Percentiles rank a stretch among this genome's conserved stretches.
These are phyloP conservation scores for Asparagopsis taxiformis DNA, from an alignment of 31 red algal species.

Conservation along the genomic window DNA sequence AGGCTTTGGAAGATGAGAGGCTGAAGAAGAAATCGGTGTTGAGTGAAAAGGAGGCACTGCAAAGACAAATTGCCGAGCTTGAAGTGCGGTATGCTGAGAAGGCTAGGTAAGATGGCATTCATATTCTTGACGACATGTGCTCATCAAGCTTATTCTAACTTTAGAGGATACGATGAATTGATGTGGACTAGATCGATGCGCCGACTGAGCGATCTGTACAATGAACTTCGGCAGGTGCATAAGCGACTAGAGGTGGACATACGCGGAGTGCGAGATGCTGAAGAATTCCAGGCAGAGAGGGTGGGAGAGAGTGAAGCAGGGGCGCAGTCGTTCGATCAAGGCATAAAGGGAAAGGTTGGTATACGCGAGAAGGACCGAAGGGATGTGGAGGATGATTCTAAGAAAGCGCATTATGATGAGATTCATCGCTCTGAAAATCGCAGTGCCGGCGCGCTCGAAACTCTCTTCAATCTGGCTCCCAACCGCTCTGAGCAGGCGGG, in stretches of 20 bases:
- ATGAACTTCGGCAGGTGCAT: slow-evolving; percentile 53
- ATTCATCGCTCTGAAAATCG: not conserved
- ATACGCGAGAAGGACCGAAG: not conserved
- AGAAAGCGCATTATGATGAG: not conserved
- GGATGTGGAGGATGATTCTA: not conserved
- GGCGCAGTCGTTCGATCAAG: slow-evolving; percentile 6
- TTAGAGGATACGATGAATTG: no score
- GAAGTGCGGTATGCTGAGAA: slow-evolving; percentile 56
- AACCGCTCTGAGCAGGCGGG: not conserved
- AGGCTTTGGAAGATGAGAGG: slow-evolving; percentile 45
- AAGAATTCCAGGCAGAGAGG: slow-evolving; percentile 12
- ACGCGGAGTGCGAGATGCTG: slow-evolving; percentile 20
- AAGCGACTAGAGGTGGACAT: slow-evolving; percentile 55
- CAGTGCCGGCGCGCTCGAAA: not conserved
- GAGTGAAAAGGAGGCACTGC: slow-evolving; percentile 45
- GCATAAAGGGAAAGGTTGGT: not conserved
- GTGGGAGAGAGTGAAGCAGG: slow-evolving; percentile 9
- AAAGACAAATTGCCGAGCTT: slow-evolving; percentile 51
- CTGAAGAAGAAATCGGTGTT: slow-evolving; percentile 39
- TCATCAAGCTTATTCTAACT: no score
- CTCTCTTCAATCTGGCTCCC: not conserved
- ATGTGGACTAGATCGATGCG: slow-evolving; percentile 66
- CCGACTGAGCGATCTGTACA: slow-evolving; percentile 57
- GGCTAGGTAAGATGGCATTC: slow-evolving; percentile 16
- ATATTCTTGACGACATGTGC: no score